These are phyloP conservation scores for Cubamyces lactineus DNA, from an alignment of 768 basidiomycete species.

Conservation along the genomic window DNA sequence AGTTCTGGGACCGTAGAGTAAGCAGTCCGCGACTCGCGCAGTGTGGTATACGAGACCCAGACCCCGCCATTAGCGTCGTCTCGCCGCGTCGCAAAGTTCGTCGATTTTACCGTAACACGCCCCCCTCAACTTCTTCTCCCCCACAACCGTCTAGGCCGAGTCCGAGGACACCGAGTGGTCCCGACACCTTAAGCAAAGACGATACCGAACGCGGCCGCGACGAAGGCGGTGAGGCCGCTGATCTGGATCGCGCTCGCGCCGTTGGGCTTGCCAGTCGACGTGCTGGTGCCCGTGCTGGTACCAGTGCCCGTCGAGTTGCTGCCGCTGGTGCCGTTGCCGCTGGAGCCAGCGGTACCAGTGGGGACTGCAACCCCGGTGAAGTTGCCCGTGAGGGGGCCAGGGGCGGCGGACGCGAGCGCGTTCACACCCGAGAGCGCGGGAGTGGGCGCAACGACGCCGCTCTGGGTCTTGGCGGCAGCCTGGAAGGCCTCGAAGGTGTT, in stretches of 20 bases:
- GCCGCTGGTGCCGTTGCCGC: background rate
- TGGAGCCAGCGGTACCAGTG: constrained; percentile 23
- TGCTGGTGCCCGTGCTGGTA: constrained; percentile 14
- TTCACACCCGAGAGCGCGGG: constrained; percentile 49
- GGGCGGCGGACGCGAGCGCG: constrained; percentile 50
- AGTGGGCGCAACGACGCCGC: constrained; percentile 39
- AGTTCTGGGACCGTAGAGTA: constrained; percentile 6
- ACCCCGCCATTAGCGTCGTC: constrained; percentile 10
- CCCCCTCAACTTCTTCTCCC: background rate
- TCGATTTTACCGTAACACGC: background rate
- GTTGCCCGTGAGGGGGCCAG: constrained; percentile 44
- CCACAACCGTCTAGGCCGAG: background rate
- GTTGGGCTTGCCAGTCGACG: constrained; percentile 12
- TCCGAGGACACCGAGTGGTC: background rate
- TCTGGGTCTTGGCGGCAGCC: constrained; percentile 36
- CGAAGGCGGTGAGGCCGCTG: constrained; percentile 22
- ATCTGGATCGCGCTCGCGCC: constrained; percentile 8
- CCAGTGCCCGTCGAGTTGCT: constrained; percentile 5
- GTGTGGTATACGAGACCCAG: constrained; percentile 8
- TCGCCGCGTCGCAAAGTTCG: background rate
- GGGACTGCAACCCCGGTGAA: constrained; percentile 35
- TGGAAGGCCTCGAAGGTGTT: constrained; percentile 46
- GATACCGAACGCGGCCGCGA: constrained; percentile 28
- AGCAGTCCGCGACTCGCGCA: constrained; percentile 10
- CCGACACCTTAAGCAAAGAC: constrained; percentile 18